These are phyloP conservation scores for Brassica hybrid DNA, from an alignment of 441 rosid genomes.

Conservation along the genomic window DNA sequence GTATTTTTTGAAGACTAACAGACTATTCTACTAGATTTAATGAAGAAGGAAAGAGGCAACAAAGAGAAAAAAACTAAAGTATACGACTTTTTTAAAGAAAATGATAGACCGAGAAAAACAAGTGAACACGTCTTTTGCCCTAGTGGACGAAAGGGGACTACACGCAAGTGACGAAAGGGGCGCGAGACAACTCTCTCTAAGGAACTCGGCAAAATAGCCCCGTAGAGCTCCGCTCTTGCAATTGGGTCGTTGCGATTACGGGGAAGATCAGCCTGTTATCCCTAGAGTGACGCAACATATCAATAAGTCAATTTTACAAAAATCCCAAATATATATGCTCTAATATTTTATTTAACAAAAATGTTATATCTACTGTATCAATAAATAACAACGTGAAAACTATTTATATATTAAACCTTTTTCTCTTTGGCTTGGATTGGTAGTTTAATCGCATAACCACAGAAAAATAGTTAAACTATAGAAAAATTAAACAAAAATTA, in stretches of 20 bases:
- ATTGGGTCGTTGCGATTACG: too few relatives aligned
- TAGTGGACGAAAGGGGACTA: conserved; percentile 34
- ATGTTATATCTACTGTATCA: neutral
- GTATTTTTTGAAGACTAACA: neutral
- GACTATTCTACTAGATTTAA: neutral
- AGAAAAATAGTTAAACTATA: too few relatives aligned
- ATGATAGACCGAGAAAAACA: conserved; percentile 21
- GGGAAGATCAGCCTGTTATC: too few relatives aligned
- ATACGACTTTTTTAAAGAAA: neutral
- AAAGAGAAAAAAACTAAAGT: neutral
- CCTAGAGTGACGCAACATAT: too few relatives aligned
- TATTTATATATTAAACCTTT: neutral
- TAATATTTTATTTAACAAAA: neutral
- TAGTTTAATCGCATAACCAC: too few relatives aligned
- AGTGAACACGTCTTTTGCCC: conserved; percentile 32
- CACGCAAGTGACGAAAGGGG: too few relatives aligned
- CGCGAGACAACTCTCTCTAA: too few relatives aligned
- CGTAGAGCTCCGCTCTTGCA: too few relatives aligned
- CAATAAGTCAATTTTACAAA: too few relatives aligned
- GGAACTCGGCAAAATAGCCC: too few relatives aligned
- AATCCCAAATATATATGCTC: neutral
- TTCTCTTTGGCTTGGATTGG: neutral
- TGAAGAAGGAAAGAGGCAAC: neutral
- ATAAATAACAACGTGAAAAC: neutral
- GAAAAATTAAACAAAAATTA: too few relatives aligned